These are phyloP conservation scores for Dactylis glomerata DNA, from an alignment of 176 grass and related monocot species.

Conservation along the genomic window DNA sequence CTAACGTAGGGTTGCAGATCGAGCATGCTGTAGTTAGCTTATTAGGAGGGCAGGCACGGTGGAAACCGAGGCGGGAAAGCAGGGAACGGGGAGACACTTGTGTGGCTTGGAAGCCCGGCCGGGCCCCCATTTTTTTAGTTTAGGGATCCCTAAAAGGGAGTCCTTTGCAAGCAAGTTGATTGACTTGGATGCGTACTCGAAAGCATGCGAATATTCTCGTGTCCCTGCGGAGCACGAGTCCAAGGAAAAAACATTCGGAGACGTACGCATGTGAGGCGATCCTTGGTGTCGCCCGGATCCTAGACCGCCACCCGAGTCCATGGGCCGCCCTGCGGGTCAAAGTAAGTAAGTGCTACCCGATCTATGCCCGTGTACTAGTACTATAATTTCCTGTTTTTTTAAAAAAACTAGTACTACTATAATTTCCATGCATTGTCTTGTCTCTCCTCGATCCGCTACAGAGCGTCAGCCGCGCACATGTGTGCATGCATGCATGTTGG, in stretches of 20 bases:
- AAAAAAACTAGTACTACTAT: too few species aligned
- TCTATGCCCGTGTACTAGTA: too few species aligned
- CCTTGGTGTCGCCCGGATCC: neutral
- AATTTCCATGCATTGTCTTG: too few species aligned
- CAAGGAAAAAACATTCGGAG: slow-evolving; percentile 24
- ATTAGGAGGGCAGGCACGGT: too few species aligned
- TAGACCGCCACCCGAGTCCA: neutral
- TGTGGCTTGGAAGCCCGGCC: neutral
- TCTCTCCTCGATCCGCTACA: too few species aligned
- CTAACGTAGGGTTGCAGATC: neutral
- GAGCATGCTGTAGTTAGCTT: too few species aligned
- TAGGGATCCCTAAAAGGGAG: slow-evolving; percentile 28
- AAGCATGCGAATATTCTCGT: slow-evolving; percentile 14
- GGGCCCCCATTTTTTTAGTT: neutral
- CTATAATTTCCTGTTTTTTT: too few species aligned
- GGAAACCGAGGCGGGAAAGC: neutral
- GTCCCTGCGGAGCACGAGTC: neutral
- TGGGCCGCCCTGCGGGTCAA: neutral
- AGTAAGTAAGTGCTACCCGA: neutral
- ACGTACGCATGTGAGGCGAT: neutral
- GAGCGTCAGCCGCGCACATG: too few species aligned
- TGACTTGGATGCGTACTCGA: neutral
- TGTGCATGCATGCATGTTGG: too few species aligned
- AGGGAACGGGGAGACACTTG: slow-evolving; percentile 16
- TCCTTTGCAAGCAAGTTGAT: slow-evolving; percentile 30